Evolutionary conservation across 2,329 filamentous ascomycete genomes (phyloP).

Genomic region (Pseudogymnoascus sp.): DNA sequence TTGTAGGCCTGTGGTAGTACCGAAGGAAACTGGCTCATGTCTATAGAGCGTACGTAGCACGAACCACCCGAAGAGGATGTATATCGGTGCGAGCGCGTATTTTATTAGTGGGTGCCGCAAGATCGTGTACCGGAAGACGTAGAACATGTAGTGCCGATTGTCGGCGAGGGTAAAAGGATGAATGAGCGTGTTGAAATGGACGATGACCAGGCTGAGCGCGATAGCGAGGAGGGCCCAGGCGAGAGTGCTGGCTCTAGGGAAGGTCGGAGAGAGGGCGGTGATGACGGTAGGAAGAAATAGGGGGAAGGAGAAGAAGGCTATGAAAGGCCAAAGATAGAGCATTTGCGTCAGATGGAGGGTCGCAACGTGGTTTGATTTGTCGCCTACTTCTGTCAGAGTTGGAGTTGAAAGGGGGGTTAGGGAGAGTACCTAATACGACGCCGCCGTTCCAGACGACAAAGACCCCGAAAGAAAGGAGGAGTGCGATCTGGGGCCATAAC

Average conservation of each 20-base stretch:
- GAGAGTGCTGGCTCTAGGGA: constrained; percentile 23
- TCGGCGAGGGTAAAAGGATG: constrained; percentile 95
- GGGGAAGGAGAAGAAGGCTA: constrained; percentile 83
- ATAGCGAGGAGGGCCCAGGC: neutral
- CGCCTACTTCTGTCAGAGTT: constrained; percentile 49
- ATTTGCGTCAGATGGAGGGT: constrained; percentile 86
- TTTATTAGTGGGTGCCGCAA: constrained; percentile 57
- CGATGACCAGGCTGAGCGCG: constrained; percentile 38
- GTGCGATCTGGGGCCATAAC: constrained; percentile 53
- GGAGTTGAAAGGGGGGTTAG: neutral
- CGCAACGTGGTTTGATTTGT: constrained; percentile 90
- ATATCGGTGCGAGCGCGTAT: constrained; percentile 63
- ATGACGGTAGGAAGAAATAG: constrained; percentile 52
- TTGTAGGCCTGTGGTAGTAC: constrained; percentile 18
- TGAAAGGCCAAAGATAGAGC: constrained; percentile 90
- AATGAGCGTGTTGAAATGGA: constrained; percentile 83
- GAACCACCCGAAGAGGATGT: constrained; percentile 64
- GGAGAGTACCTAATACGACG: constrained; percentile 75
- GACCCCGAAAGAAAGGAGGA: constrained; percentile 60
- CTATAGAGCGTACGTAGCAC: constrained; percentile 53
- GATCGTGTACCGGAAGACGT: constrained; percentile 82
- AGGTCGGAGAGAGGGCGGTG: constrained; percentile 39
- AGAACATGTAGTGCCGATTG: constrained; percentile 96
- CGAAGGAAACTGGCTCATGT: constrained; percentile 18
- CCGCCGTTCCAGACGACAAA: constrained; percentile 87